These are phyloP conservation scores for Clonostachys rhizophaga DNA, from an alignment of 2,329 filamentous ascomycete species.

Conservation along the genomic window DNA sequence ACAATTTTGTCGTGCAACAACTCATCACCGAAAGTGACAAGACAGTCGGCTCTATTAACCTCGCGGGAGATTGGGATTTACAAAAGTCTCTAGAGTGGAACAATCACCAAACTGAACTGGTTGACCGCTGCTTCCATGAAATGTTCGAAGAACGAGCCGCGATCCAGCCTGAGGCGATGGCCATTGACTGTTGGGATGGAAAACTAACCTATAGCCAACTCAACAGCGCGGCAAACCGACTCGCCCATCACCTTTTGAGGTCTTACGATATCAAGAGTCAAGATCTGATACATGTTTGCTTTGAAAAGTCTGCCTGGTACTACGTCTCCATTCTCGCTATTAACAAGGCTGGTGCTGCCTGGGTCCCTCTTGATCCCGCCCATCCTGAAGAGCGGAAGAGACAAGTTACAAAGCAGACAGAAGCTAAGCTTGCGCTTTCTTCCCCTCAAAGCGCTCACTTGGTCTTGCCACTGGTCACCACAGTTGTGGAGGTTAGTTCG, in stretches of 20 bases:
- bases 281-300: slow-evolving; percentile 32
- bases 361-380: slow-evolving; percentile 74
- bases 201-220: slow-evolving; percentile 71
- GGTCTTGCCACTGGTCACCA: slow-evolving; percentile 51
- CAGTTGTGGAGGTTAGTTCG: slow-evolving; percentile 21
- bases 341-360: slow-evolving; percentile 74
- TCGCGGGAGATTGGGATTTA: neutral
- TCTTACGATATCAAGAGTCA: slow-evolving; percentile 46
- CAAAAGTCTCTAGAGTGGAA: slow-evolving; percentile 25
- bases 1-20: slow-evolving; percentile 7
- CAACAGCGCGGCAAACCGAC: slow-evolving; percentile 59
- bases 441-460: slow-evolving; percentile 39
- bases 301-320: slow-evolving; percentile 69
- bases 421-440: slow-evolving; percentile 65
- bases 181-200: slow-evolving; percentile 64
- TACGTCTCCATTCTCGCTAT: slow-evolving; percentile 73
- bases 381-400: slow-evolving; percentile 70
- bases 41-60: neutral
- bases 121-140: slow-evolving; percentile 1
- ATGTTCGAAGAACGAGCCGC: slow-evolving; percentile 61
- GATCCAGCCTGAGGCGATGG: slow-evolving; percentile 63
- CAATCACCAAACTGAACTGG: neutral
- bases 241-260: slow-evolving; percentile 56
- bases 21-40: slow-evolving; percentile 4
- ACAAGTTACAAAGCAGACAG: slow-evolving; percentile 62